A percentile compares a stretch with the other conserved stretches of the same genome.
Conservation (phyloP, 768 basidiomycete genomes). For the Sporobolomyces roseus region DNA sequence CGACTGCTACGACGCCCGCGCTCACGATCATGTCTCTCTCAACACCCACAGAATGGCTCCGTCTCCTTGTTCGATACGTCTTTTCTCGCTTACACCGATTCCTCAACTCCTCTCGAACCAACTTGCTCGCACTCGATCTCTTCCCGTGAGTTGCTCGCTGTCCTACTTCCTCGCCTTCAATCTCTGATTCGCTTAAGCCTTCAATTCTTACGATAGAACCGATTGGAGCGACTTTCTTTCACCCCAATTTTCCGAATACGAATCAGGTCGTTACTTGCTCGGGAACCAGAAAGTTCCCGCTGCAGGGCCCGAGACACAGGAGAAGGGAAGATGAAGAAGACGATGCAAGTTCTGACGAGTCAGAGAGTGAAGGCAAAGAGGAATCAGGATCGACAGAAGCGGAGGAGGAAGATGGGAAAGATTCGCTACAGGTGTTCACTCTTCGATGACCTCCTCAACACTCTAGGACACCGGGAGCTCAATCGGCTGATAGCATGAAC, state of each 20-base stretch:
- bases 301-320: background rate
- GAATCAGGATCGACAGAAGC: background rate
- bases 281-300: conserved; percentile 2
- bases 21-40: too few species aligned
- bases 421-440: conserved; percentile 1
- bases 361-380: background rate
- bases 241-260: background rate
- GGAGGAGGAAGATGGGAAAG: background rate
- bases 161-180: background rate
- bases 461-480: too few species aligned
- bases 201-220: background rate
- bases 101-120: background rate
- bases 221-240: conserved; percentile 2
- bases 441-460: too few species aligned
- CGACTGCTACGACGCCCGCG: too few species aligned
- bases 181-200: background rate
- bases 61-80: conserved; percentile 12
- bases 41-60: conserved; percentile 15
- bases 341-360: background rate
- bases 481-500: too few species aligned
- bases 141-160: background rate
- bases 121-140: background rate
- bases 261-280: conserved; percentile 14
- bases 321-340: conserved; percentile 4
- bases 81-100: conserved; percentile 6